Conservation (phyloP, 352 stramenopile species). For the Globisporangium sylvaticum region DNA sequence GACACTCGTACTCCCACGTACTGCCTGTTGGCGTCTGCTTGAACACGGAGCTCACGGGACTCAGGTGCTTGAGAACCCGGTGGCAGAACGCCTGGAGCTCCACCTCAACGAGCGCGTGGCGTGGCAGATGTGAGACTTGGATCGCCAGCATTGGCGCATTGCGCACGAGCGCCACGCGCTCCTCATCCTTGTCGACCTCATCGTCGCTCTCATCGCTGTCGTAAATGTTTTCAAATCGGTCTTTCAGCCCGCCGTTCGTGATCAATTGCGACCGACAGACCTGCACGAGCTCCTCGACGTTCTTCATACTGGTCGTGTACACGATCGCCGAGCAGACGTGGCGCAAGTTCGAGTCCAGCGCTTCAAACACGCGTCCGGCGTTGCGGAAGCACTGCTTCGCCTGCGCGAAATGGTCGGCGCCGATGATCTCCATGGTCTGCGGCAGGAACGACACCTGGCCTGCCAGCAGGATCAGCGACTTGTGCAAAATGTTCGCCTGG, state of each 20-base stretch:
- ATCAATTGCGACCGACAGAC: constrained; percentile 23
- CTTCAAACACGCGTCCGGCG: constrained; percentile 61
- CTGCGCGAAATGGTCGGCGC: constrained; percentile 36
- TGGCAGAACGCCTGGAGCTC: constrained; percentile 77
- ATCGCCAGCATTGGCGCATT: constrained; percentile 56
- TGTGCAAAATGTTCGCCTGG: constrained; percentile 94
- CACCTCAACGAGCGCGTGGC: constrained; percentile 66
- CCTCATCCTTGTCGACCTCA: constrained; percentile 61
- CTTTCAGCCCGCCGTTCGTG: constrained; percentile 43
- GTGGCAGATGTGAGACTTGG: constrained; percentile 64
- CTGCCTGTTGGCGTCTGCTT: neutral
- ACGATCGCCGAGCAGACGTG: constrained; percentile 66
- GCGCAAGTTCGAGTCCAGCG: constrained; percentile 74
- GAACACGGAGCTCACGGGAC: constrained; percentile 19
- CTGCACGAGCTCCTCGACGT: constrained; percentile 7
- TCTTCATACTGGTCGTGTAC: constrained; percentile 35
- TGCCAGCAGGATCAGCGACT: constrained; percentile 90
- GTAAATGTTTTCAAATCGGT: constrained; percentile 51
- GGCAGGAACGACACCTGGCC: constrained; percentile 97
- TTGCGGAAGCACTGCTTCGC: constrained; percentile 60
- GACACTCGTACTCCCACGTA: constrained; percentile 17
- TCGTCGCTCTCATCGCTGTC: constrained; percentile 78
- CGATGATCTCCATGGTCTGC: constrained; percentile 91
- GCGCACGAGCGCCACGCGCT: constrained; percentile 36
- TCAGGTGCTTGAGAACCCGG: constrained; percentile 50